Conservation (phyloP, 345 rosid genomes). For the Camelina neglecta region DNA sequence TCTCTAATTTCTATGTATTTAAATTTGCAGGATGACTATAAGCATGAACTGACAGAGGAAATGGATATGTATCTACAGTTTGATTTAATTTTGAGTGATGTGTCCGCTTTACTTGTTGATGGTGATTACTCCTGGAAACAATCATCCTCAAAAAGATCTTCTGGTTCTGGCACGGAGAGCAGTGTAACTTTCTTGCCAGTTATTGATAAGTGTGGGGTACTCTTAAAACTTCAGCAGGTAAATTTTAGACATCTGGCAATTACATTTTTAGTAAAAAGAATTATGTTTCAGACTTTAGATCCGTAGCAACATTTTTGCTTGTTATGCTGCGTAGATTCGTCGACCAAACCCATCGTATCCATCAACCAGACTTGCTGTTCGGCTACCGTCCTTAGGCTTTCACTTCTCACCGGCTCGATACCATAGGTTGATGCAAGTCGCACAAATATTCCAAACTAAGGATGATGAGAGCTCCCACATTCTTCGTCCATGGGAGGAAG, state of each 20-base stretch:
- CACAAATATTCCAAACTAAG: slow-evolving; percentile 72
- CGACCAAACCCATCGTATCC: slow-evolving; percentile 80
- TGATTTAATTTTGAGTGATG: slow-evolving; percentile 91
- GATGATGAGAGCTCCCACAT: slow-evolving; percentile 57
- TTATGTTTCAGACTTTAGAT: slow-evolving; percentile 19
- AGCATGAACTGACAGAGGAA: slow-evolving; percentile 57
- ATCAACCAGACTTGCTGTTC: slow-evolving; percentile 80
- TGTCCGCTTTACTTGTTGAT: slow-evolving; percentile 92
- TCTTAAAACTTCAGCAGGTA: slow-evolving; percentile 92
- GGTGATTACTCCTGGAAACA: slow-evolving; percentile 87
- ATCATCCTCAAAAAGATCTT: slow-evolving; percentile 43
- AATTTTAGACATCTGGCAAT: slow-evolving; percentile 24
- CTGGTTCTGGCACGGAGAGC: slow-evolving; percentile 43
- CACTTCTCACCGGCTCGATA: slow-evolving; percentile 99
- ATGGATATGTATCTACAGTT: slow-evolving; percentile 81
- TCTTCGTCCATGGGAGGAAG: slow-evolving; percentile 77
- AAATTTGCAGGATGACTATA: slow-evolving; percentile 72
- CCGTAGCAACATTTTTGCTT: slow-evolving; percentile 27
- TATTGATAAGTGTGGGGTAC: slow-evolving; percentile 88
- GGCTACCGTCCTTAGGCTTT: slow-evolving; percentile 87
- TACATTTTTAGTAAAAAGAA: slow-evolving; percentile 16
- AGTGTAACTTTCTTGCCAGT: slow-evolving; percentile 74
- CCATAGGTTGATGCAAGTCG: slow-evolving; percentile 94
- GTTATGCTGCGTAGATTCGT: slow-evolving; percentile 64
- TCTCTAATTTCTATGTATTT: slow-evolving; percentile 16